Percentiles rank a stretch among this genome's conserved stretches.
Conservation (phyloP, 768 basidiomycete genomes). For the Exidia glandulosa region DNA sequence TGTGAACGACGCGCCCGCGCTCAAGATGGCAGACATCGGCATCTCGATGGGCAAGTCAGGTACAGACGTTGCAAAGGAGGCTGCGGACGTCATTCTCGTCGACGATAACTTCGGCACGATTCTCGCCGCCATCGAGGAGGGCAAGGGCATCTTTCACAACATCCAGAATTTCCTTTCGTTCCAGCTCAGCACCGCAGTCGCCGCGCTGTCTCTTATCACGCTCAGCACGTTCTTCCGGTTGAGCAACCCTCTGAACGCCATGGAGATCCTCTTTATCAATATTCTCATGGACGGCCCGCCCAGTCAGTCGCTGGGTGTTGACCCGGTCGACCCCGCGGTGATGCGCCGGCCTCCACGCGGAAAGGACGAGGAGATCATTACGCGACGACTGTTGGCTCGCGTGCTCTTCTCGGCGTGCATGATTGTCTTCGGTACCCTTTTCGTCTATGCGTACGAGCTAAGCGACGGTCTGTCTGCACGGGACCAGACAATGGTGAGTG, state of each 20-base stretch:
- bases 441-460: constrained; percentile 73
- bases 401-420: constrained; percentile 90
- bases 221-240: constrained; percentile 83
- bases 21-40: constrained; percentile 97
- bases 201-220: constrained; percentile 90
- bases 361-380: constrained; percentile 90
- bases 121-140: constrained; percentile 88
- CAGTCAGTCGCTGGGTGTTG: constrained; percentile 91
- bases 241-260: constrained; percentile 88
- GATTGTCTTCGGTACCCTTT: constrained; percentile 82
- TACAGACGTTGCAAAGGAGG: constrained; percentile 98
- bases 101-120: constrained; percentile 97
- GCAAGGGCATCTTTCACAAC: constrained; percentile 97
- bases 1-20: constrained; percentile 88
- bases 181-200: constrained; percentile 95
- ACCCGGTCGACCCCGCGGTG: constrained; percentile 86
- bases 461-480: constrained; percentile 77
- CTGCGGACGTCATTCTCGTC: constrained; percentile 91
- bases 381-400: constrained; percentile 53
- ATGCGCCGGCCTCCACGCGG: constrained; percentile 90
- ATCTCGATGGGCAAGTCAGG: constrained; percentile 97
- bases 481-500: constrained; percentile 91
- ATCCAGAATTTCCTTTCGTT: constrained; percentile 97
- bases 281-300: constrained; percentile 98
- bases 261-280: constrained; percentile 99